These are phyloP conservation scores for Heimioporus sp. DNA, from an alignment of 768 basidiomycete species.

Conservation along the genomic window DNA sequence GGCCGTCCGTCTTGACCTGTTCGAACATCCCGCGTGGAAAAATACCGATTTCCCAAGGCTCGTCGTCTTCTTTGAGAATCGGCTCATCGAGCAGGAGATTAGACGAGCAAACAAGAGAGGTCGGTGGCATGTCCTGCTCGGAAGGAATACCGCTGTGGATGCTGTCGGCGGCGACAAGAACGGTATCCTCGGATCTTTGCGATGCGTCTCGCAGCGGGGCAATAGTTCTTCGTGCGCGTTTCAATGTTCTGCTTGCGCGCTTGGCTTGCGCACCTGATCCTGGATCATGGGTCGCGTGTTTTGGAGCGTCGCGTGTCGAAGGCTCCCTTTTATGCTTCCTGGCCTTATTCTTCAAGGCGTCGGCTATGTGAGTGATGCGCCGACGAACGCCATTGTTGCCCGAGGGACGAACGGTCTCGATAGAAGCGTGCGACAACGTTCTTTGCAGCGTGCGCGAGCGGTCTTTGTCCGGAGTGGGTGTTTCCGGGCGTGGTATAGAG, in stretches of 20 bases:
- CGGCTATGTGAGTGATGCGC: slow-evolving; percentile 10
- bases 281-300: background rate
- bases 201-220: background rate
- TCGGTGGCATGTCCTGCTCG: background rate
- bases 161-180: background rate
- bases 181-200: background rate
- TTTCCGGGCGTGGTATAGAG: background rate
- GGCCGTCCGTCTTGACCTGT: background rate
- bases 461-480: background rate
- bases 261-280: background rate
- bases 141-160: slow-evolving; percentile 4
- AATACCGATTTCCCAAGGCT: background rate
- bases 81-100: background rate
- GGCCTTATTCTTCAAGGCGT: slow-evolving; percentile 1
- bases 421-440: slow-evolving; percentile 15
- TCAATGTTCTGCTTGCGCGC: background rate
- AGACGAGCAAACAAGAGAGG: background rate
- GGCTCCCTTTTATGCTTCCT: slow-evolving; percentile 2
- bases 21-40: background rate
- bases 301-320: background rate
- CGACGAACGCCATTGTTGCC: slow-evolving; percentile 10
- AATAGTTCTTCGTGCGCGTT: background rate
- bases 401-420: slow-evolving; percentile 13
- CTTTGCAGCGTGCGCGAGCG: slow-evolving; percentile 12
- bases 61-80: background rate